phyloP scores from a whole-genome alignment of 768 basidiomycete genomes.

The Panaeolus papilionaceus region DNA sequence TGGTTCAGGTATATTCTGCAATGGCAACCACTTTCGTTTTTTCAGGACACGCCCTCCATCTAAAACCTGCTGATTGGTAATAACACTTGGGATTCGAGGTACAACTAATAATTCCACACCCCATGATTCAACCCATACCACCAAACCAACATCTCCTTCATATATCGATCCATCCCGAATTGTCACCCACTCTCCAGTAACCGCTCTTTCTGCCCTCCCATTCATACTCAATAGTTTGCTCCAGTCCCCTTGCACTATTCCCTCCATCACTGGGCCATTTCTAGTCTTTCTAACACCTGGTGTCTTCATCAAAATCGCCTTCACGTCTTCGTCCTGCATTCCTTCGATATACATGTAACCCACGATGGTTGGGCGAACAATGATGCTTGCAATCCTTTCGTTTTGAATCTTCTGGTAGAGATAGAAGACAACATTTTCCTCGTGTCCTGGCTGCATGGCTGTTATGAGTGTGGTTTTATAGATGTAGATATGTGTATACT shows the following conservation, averaged over 20 bases:
- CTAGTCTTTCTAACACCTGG: not conserved
- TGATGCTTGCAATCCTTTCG: not conserved
- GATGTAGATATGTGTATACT: too few species aligned
- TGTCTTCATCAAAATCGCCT: conserved; percentile 4
- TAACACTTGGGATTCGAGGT: not conserved
- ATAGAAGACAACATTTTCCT: conserved; percentile 11
- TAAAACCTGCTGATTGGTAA: not conserved
- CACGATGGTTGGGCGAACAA: not conserved
- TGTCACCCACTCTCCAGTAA: conserved; percentile 2
- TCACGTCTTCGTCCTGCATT: not conserved
- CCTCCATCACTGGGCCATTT: not conserved
- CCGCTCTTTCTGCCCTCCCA: not conserved
- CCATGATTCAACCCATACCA: not conserved
- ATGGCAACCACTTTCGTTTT: not conserved
- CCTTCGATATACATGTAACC: conserved; percentile 16
- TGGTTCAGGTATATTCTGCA: not conserved
- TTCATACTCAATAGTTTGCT: not conserved
- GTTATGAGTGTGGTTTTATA: not conserved
- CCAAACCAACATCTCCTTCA: conserved; percentile 15
- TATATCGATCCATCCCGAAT: not conserved
- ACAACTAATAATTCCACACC: not conserved
- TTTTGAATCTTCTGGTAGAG: not conserved
- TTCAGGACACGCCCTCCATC: not conserved
- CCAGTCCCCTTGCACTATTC: not conserved
- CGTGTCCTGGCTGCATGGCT: not conserved